Evolutionary conservation across 345 rosid species (phyloP), one percentile per base, ranked within the genome.

Genomic region (Hibiscus tridactylites): DNA sequence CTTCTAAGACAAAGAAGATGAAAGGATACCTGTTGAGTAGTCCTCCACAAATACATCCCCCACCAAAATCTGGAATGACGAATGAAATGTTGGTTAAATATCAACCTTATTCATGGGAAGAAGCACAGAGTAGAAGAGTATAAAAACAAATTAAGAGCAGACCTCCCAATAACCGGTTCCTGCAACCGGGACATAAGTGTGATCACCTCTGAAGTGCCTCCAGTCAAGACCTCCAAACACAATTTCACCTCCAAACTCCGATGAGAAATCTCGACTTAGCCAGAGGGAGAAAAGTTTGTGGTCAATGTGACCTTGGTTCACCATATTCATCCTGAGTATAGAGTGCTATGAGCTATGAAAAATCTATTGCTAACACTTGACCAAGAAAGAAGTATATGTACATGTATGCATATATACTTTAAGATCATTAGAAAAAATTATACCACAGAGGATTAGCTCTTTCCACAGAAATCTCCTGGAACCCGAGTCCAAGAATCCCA

Each of bases 141-240:
- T 26, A 8, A 7, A 54, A 63, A 8, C 37, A 75, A 24, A 39
- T 59, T 46, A 31, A 61, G 61, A 87, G 88, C n/a, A 26, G n/a
- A 59, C 62, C 91, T 87, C 86, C 89, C 91, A 87, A 61, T 85
- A 81, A 47, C 88, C 85, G 12, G 44, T 72, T 77, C 50, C 64
- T 9, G 84, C 73, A 65, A 88, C 37, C 0, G 87, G 85, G 57
- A 75, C 83, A 70, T 68, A 88, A 46, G 81, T 78, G 76, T 88
- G 91, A 0, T 80, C 87, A 52, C 86, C 91, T 59, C 54, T 81
- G 78, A 79, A 85, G 72, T 84, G 88, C 78, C 74, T 81, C 73
- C 84, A 76, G 64, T 88, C 85, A 50, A 84, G 67, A 28, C 91
- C 89, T 79, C 91, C 91, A 72, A 85, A 84, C 39, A 83, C 81